Evolutionary conservation across 2,329 filamentous ascomycete genomes (phyloP).

Genomic region (Byssochlamys sp.): DNA sequence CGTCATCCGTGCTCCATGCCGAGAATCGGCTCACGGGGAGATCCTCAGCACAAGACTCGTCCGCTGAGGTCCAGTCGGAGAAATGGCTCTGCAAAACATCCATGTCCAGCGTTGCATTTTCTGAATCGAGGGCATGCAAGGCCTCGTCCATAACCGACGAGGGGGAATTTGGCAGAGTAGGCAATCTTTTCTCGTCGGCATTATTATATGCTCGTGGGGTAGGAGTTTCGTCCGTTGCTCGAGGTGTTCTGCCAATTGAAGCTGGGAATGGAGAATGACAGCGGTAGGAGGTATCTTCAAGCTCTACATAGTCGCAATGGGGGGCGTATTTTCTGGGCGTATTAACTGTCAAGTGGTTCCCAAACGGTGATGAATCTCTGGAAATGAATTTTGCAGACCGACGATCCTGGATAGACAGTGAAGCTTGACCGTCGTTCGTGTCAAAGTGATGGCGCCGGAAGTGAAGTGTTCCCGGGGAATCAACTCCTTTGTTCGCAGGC

Average conservation of each 20-base stretch:
- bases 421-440: conserved; percentile 1
- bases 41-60: conserved; percentile 21
- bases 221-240: conserved; percentile 9
- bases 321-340: conserved; percentile 8
- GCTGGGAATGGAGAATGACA: conserved; percentile 16
- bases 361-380: conserved; percentile 16
- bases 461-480: conserved; percentile 5
- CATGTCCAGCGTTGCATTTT: conserved; percentile 21
- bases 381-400: conserved; percentile 24
- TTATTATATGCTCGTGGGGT: conserved; percentile 20
- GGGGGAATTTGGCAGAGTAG: conserved; percentile 38
- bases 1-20: conserved; percentile 26
- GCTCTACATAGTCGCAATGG: background rate
- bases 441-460: conserved; percentile 11
- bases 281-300: conserved; percentile 12
- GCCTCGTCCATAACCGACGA: conserved; percentile 37
- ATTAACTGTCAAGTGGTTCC: conserved; percentile 20
- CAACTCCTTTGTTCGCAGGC: conserved; percentile 1
- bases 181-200: conserved; percentile 31
- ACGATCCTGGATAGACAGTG: conserved; percentile 28
- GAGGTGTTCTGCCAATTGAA: conserved; percentile 6
- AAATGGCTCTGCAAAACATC: conserved; percentile 33
- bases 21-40: conserved; percentile 29
- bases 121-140: conserved; percentile 24
- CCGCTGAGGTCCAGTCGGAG: conserved; percentile 30